These are phyloP conservation scores for Ophiostoma sp. DNA, from an alignment of 2,329 filamentous ascomycete genomes.

Conservation along the genomic window DNA sequence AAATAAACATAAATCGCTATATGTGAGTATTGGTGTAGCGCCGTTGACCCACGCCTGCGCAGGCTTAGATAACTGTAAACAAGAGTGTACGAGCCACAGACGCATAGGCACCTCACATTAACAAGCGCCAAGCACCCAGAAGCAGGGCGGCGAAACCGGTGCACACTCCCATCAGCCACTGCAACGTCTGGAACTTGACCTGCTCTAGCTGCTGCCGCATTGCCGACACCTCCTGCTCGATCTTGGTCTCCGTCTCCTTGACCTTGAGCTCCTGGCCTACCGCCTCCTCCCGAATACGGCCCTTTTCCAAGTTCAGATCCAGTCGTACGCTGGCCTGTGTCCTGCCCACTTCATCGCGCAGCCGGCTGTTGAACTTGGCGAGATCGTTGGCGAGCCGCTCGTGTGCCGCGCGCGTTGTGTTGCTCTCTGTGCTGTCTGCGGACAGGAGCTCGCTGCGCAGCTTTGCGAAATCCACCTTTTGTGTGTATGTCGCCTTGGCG, in stretches of 20 bases:
- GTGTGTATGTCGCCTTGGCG: slow-evolving; percentile 69
- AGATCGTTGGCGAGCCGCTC: slow-evolving; percentile 92
- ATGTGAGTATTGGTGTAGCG: no score
- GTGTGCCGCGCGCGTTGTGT: slow-evolving; percentile 81
- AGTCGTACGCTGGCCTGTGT: slow-evolving; percentile 90
- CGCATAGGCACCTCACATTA: slow-evolving; percentile 46
- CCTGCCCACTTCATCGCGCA: slow-evolving; percentile 88
- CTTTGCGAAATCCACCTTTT: slow-evolving; percentile 98
- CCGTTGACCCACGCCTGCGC: background rate
- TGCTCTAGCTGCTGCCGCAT: slow-evolving; percentile 88
- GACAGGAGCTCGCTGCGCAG: slow-evolving; percentile 89
- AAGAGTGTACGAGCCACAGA: background rate
- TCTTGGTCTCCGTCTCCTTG: slow-evolving; percentile 97
- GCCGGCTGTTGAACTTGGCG: slow-evolving; percentile 80
- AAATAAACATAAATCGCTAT: no score
- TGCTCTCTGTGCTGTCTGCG: slow-evolving; percentile 83
- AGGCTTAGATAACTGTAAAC: background rate
- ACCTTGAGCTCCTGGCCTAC: slow-evolving; percentile 96
- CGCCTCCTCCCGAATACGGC: slow-evolving; percentile 89
- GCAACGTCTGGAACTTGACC: slow-evolving; percentile 95
- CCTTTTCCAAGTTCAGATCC: slow-evolving; percentile 94
- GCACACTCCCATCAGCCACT: slow-evolving; percentile 91
- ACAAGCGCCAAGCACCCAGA: slow-evolving; percentile 63
- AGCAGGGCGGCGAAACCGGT: slow-evolving; percentile 62
- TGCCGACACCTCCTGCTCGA: slow-evolving; percentile 93